Conservation (phyloP, 1,139 yeast species). For the Hemisphaericaspora xylofermentans region DNA sequence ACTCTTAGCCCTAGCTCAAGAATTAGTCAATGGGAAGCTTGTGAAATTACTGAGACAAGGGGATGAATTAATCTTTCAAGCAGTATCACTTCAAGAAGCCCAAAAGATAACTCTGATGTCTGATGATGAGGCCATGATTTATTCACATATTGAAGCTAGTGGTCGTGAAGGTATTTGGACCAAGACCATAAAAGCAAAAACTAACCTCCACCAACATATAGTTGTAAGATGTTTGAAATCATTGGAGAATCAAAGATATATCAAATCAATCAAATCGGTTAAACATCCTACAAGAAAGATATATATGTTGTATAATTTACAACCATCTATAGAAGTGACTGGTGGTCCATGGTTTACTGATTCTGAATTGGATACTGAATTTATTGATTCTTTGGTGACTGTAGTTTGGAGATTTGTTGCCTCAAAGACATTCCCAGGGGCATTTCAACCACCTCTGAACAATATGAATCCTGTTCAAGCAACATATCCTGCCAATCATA, state of each 20-base stretch:
- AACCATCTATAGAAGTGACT: conserved; percentile 92
- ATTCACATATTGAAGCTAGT: conserved; percentile 86
- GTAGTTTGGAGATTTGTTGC: conserved; percentile 89
- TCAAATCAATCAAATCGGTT: conserved; percentile 88
- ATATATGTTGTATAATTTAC: conserved; percentile 89
- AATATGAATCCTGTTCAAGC: conserved; percentile 28
- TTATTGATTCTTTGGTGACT: conserved; percentile 77
- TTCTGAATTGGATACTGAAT: conserved; percentile 89
- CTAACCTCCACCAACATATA: conserved; percentile 90
- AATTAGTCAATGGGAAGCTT: conserved; percentile 60
- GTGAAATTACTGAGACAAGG: conserved; percentile 68
- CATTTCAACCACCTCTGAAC: conserved; percentile 44
- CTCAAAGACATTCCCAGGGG: conserved; percentile 71
- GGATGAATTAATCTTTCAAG: conserved; percentile 69
- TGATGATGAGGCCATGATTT: conserved; percentile 88
- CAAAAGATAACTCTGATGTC: conserved; percentile 70
- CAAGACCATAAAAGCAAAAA: conserved; percentile 84
- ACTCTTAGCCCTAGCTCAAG: conserved; percentile 63
- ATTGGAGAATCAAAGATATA: conserved; percentile 78
- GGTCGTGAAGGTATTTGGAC: conserved; percentile 98
- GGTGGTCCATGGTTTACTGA: conserved; percentile 99
- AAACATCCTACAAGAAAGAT: conserved; percentile 96
- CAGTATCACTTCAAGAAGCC: conserved; percentile 67
- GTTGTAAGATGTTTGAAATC: conserved; percentile 83
- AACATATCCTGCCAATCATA: conserved; percentile 54